Conservation (phyloP, 2,329 filamentous ascomycete genomes). For the Pyricularia sp. region DNA sequence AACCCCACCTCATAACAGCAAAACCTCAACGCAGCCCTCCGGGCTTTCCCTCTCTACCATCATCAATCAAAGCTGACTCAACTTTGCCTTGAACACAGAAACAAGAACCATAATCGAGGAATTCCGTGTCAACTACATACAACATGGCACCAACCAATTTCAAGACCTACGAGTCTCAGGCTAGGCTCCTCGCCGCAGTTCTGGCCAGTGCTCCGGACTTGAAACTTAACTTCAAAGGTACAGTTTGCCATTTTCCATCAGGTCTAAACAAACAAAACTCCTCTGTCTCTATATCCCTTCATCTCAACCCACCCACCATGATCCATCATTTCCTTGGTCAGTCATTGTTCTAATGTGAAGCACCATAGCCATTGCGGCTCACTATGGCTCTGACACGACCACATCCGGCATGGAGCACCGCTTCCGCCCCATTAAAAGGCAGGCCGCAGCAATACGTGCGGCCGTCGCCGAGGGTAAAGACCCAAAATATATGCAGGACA, state of each 20-base stretch:
- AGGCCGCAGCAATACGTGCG: slow-evolving; percentile 27
- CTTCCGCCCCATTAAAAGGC: slow-evolving; percentile 36
- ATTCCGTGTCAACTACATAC: neutral
- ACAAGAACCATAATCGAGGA: slow-evolving; percentile 14
- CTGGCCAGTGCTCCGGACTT: slow-evolving; percentile 45
- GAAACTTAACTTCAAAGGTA: slow-evolving; percentile 54
- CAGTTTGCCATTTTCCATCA: slow-evolving; percentile 18
- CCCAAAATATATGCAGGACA: slow-evolving; percentile 32
- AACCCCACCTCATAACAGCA: neutral
- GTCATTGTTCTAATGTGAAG: slow-evolving; percentile 10
- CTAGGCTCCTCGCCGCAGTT: slow-evolving; percentile 51
- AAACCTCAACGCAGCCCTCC: neutral
- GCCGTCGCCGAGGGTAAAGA: slow-evolving; percentile 27
- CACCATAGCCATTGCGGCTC: slow-evolving; percentile 32
- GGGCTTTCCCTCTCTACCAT: neutral
- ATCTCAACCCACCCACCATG: neutral
- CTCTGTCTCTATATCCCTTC: neutral
- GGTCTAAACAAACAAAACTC: neutral
- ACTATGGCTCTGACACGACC: slow-evolving; percentile 40
- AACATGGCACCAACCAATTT: slow-evolving; percentile 40
- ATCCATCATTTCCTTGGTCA: neutral
- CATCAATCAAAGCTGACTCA: neutral
- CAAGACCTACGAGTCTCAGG: slow-evolving; percentile 49
- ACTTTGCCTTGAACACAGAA: neutral
- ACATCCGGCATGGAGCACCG: slow-evolving; percentile 39